These are phyloP conservation scores for Grifola frondosa DNA, from an alignment of 1,284 basidiomycete species.

Conservation along the genomic window DNA sequence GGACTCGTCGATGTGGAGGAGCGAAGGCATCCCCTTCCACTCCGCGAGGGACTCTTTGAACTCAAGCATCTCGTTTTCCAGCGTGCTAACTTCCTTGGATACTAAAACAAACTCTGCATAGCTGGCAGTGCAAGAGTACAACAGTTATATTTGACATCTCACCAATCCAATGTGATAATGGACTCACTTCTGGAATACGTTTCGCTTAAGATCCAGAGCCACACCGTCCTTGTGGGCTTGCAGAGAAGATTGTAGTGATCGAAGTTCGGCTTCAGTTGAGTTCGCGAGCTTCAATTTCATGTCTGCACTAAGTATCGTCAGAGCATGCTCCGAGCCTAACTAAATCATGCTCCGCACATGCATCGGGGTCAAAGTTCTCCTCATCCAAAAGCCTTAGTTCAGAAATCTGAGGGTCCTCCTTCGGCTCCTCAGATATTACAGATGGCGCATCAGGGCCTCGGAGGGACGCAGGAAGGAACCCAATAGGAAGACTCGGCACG, in stretches of 20 bases:
- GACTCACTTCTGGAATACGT: constrained; percentile 88
- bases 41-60: constrained; percentile 92
- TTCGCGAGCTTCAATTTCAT: constrained; percentile 75
- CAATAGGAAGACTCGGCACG: constrained; percentile 44
- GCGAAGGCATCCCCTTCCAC: constrained; percentile 94
- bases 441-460: no score
- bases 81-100: constrained; percentile 93
- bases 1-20: constrained; percentile 84
- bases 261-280: constrained; percentile 78
- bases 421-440: constrained; percentile 46
- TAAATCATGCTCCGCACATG: constrained; percentile 58
- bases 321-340: background rate
- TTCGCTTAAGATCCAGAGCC: constrained; percentile 72
- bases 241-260: constrained; percentile 70
- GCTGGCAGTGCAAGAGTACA: constrained; percentile 40
- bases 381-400: constrained; percentile 69
- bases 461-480: no score
- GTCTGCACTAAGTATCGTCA: constrained; percentile 39
- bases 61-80: constrained; percentile 98
- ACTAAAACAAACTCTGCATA: constrained; percentile 96
- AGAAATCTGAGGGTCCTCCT: constrained; percentile 46
- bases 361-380: constrained; percentile 79
- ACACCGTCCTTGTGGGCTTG: constrained; percentile 64
- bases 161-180: constrained; percentile 4
- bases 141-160: no score